These are phyloP conservation scores for Angomonas deanei DNA, from an alignment of 208 protist genomes.

Conservation along the genomic window DNA sequence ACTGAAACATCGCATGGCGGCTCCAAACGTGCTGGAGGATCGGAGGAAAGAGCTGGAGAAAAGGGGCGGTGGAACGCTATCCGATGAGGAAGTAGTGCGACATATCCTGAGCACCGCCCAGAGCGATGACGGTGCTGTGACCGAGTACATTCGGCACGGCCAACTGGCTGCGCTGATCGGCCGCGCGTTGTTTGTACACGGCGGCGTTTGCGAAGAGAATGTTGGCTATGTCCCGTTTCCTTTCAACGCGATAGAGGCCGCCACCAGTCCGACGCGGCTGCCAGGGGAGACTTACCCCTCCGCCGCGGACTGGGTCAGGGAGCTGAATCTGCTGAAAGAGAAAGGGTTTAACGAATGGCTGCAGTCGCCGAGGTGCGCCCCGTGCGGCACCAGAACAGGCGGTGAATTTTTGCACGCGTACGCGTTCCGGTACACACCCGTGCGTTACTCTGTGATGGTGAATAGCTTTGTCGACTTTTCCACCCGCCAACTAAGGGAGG, in stretches of 20 bases:
- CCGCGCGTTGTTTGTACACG: constrained; percentile 58
- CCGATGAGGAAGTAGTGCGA: constrained; percentile 30
- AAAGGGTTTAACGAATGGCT: constrained; percentile 26
- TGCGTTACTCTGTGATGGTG: constrained; percentile 31
- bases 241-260: constrained; percentile 3
- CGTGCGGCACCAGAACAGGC: constrained; percentile 1
- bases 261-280: neutral
- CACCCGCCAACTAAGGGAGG: neutral
- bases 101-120: constrained; percentile 24
- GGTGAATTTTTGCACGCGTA: constrained; percentile 34
- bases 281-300: neutral
- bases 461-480: constrained; percentile 13
- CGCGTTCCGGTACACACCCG: constrained; percentile 18
- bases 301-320: constrained; percentile 31
- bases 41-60: constrained; percentile 26
- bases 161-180: constrained; percentile 26
- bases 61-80: neutral
- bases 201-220: constrained; percentile 24
- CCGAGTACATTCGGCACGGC: constrained; percentile 38
- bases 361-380: neutral
- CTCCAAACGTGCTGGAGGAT: constrained; percentile 29
- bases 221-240: constrained; percentile 32
- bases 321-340: constrained; percentile 33
- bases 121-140: constrained; percentile 28
- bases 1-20: constrained; percentile 35